Percentiles rank a stretch among this genome's conserved stretches.
phyloP scores from a whole-genome alignment of 305 asterid species.

The Lippia alba region DNA sequence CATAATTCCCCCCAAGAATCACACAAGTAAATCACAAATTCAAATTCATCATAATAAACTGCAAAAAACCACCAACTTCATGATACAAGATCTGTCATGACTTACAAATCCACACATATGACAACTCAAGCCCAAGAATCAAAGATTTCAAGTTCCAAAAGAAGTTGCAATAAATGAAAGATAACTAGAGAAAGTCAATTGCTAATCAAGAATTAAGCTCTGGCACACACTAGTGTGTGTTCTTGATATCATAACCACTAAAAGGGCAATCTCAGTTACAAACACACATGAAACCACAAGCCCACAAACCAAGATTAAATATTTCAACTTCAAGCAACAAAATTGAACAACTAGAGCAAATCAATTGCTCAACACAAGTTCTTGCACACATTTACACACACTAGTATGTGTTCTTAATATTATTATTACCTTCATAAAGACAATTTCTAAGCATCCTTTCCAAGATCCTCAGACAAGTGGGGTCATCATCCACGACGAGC shows the following conservation, averaged over 20 bases:
- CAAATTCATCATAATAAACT: conserved; percentile 5
- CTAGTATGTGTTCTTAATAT: neutral
- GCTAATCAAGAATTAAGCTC: neutral
- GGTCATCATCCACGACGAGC: conserved; percentile 86
- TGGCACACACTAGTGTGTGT: neutral
- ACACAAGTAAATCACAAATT: conserved; percentile 18
- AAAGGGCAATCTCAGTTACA: too few relatives aligned
- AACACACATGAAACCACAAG: too few relatives aligned
- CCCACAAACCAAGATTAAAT: too few relatives aligned
- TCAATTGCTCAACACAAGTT: conserved; percentile 7
- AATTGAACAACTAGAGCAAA: neutral
- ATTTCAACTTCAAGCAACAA: too few relatives aligned
- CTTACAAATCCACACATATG: neutral
- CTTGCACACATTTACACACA: neutral
- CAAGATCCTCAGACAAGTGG: conserved; percentile 76
- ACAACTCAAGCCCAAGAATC: conserved; percentile 17
- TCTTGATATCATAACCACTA: neutral
- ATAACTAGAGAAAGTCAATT: conserved; percentile 15
- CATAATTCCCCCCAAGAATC: conserved; percentile 2
- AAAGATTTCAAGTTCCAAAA: conserved; percentile 25
- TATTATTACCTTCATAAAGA: conserved; percentile 58
- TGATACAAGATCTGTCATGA: conserved; percentile 15
- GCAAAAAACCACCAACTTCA: neutral
- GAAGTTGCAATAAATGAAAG: conserved; percentile 11
- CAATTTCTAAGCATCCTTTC: conserved; percentile 72